phyloP scores from a whole-genome alignment of 2,329 filamentous ascomycete species.

The Pseudogymnoascus verrucosus region DNA sequence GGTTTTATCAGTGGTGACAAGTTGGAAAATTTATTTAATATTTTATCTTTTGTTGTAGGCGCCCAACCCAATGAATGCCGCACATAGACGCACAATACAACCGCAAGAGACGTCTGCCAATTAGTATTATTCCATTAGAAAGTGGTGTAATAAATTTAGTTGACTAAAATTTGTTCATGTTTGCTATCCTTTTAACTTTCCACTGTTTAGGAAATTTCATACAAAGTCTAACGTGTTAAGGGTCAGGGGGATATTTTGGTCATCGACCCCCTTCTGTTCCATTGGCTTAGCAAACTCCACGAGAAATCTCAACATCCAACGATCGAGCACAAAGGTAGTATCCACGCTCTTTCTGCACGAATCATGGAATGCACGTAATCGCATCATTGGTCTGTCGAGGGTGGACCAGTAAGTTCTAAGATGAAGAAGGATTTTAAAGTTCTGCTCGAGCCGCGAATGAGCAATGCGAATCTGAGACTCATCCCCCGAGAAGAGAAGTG shows the following conservation, averaged over 20 bases:
- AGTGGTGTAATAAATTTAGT: not conserved
- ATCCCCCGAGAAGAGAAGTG: slow-evolving; percentile 33
- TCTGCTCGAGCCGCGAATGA: slow-evolving; percentile 32
- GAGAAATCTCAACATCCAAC: slow-evolving; percentile 35
- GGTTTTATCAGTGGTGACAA: too few species aligned
- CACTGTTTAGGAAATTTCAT: not conserved
- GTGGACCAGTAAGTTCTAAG: slow-evolving; percentile 36
- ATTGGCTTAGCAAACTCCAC: slow-evolving; percentile 27
- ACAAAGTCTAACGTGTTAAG: not conserved
- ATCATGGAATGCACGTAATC: slow-evolving; percentile 35
- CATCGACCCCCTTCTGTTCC: slow-evolving; percentile 19
- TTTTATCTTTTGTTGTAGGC: not conserved
- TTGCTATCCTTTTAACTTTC: not conserved
- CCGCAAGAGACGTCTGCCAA: not conserved
- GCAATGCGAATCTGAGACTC: slow-evolving; percentile 31
- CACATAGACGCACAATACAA: not conserved
- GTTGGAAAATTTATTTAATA: not conserved
- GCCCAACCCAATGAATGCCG: not conserved
- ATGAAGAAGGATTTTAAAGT: slow-evolving; percentile 38
- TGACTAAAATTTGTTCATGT: not conserved
- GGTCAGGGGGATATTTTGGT: not conserved
- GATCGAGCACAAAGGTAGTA: slow-evolving; percentile 33
- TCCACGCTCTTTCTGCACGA: slow-evolving; percentile 32
- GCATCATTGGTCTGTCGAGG: slow-evolving; percentile 31
- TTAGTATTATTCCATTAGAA: not conserved